Evolutionary conservation across 352 stramenopile genomes (phyloP).

Genomic region (Pythium sukuiense): DNA sequence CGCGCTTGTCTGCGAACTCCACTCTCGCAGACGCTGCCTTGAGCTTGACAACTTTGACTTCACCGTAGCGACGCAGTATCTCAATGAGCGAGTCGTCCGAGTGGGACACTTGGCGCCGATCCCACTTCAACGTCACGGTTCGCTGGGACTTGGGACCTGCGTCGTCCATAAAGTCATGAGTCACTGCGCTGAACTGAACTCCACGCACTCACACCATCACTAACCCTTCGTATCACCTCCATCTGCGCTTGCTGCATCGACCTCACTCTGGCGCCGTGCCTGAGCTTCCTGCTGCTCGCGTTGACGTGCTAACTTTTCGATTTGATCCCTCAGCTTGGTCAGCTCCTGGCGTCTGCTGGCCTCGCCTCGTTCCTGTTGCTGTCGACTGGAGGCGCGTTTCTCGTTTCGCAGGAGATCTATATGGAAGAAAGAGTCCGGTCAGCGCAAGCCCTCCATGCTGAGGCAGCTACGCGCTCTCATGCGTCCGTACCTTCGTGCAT

Average conservation of each 20-base stretch:
- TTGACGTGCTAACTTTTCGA: slow-evolving; percentile 35
- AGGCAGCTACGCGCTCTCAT: background rate
- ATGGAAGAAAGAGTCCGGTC: slow-evolving; percentile 6
- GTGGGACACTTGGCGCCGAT: slow-evolving; percentile 62
- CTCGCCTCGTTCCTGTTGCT: slow-evolving; percentile 32
- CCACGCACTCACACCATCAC: background rate
- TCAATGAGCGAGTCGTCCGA: slow-evolving; percentile 73
- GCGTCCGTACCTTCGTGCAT: slow-evolving; percentile 47
- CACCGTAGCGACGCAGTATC: slow-evolving; percentile 56
- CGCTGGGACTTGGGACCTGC: slow-evolving; percentile 55
- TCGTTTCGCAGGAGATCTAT: slow-evolving; percentile 70
- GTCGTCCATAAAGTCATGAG: background rate
- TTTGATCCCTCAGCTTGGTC: slow-evolving; percentile 54
- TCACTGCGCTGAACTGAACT: background rate
- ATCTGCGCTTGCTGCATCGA: slow-evolving; percentile 25
- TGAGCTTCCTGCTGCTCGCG: slow-evolving; percentile 55
- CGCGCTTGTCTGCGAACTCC: slow-evolving; percentile 44
- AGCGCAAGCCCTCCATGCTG: background rate
- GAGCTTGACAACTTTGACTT: slow-evolving; percentile 67
- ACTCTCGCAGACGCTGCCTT: slow-evolving; percentile 73
- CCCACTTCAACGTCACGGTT: slow-evolving; percentile 81
- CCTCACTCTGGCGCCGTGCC: slow-evolving; percentile 37
- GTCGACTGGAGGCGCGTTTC: slow-evolving; percentile 37
- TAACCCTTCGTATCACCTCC: slow-evolving; percentile 1
- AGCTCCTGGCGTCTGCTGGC: slow-evolving; percentile 42